These are phyloP conservation scores for Trichosporon sp. DNA, from an alignment of 1,284 basidiomycete species.

Conservation along the genomic window DNA sequence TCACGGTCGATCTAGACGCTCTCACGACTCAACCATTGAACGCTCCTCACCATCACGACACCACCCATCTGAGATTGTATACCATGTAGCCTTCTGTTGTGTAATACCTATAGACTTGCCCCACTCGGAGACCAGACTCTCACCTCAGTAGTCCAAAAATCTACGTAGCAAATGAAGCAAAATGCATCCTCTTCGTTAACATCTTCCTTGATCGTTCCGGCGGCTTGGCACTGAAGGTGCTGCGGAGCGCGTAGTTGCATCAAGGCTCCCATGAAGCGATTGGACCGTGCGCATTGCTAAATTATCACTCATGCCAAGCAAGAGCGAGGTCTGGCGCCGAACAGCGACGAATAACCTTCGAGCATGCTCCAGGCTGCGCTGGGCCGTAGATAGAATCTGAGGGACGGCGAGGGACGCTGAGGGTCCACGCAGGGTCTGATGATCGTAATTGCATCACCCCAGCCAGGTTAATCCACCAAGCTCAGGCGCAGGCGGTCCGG, in stretches of 20 bases:
- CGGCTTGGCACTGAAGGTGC: neutral
- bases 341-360: neutral
- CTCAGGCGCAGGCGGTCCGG: neutral
- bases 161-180: neutral
- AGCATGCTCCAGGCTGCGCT: neutral
- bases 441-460: neutral
- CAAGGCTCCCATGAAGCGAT: neutral
- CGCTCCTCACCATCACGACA: neutral
- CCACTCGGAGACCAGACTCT: neutral
- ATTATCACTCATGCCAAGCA: neutral
- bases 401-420: neutral
- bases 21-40: neutral
- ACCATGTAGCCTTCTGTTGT: slow-evolving; percentile 1
- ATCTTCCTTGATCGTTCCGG: too few relatives aligned
- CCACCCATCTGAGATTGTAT: slow-evolving; percentile 3
- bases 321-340: too few relatives aligned
- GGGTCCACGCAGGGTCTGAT: neutral
- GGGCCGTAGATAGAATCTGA: neutral
- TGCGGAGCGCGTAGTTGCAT: neutral
- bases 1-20: neutral
- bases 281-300: neutral
- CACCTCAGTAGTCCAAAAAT: neutral
- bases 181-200: neutral
- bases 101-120: neutral
- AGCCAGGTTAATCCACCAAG: neutral